A percentile compares a stretch with the other conserved stretches of the same genome.
Evolutionary conservation across 192 early-diverging fungal genomes (phyloP).

Genomic region (Gigaspora rosea): DNA sequence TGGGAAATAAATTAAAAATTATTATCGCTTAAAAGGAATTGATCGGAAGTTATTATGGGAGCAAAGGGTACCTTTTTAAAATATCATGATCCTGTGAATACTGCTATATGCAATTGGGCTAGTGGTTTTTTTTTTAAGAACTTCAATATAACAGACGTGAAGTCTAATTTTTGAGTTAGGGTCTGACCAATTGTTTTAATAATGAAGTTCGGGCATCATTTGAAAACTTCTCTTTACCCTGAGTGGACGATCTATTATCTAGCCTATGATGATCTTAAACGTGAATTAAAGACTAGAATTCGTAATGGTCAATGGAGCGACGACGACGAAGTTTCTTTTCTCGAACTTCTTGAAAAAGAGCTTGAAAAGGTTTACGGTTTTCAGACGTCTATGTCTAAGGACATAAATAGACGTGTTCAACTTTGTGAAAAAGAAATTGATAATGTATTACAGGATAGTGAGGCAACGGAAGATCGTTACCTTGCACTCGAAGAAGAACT

Average conservation of each 20-base stretch:
- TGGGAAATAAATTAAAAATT: too few relatives aligned
- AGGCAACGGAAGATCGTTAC: slow-evolving; percentile 62
- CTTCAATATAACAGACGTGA: too few relatives aligned
- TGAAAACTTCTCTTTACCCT: slow-evolving; percentile 74
- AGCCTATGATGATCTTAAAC: slow-evolving; percentile 85
- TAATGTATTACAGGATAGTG: slow-evolving; percentile 53
- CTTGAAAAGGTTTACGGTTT: slow-evolving; percentile 87
- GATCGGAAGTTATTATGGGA: too few relatives aligned
- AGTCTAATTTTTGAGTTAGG: too few relatives aligned
- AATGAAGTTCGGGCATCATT: slow-evolving; percentile 93
- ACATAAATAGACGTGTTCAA: slow-evolving; percentile 72
- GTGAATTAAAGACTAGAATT: slow-evolving; percentile 66
- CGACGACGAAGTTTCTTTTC: slow-evolving; percentile 81
- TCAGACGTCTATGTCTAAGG: slow-evolving; percentile 73
- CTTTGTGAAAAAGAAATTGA: slow-evolving; percentile 67
- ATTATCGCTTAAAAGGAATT: too few relatives aligned
- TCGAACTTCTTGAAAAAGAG: slow-evolving; percentile 84
- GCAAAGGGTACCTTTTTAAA: too few relatives aligned
- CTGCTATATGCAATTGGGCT: too few relatives aligned
- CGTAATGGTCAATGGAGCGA: slow-evolving; percentile 71
- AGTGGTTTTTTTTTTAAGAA: too few relatives aligned
- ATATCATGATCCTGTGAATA: too few relatives aligned
- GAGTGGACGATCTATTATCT: slow-evolving; percentile 88
- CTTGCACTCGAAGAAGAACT: slow-evolving; percentile 69
- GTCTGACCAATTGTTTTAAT: not conserved